Evolutionary conservation across 1,139 yeast species (phyloP).

Genomic region (Magnusiomyces sp.): DNA sequence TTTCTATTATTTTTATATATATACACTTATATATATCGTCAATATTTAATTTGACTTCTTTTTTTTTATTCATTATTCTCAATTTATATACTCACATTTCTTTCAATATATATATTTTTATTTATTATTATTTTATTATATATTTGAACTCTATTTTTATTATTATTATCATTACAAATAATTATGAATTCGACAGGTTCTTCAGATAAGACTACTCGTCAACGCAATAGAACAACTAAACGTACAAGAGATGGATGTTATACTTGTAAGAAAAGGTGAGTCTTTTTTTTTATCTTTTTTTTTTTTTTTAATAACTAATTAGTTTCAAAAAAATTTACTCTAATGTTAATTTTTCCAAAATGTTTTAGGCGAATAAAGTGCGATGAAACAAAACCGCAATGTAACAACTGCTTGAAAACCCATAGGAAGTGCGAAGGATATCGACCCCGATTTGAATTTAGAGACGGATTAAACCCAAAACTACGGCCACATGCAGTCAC

Average conservation of each 20-base stretch:
- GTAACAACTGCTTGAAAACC: conserved; percentile 22
- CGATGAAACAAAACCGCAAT: conserved; percentile 24
- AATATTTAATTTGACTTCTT: too few species aligned
- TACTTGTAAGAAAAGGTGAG: conserved; percentile 23
- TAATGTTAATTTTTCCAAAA: not conserved
- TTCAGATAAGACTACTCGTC: not conserved
- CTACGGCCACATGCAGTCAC: not conserved
- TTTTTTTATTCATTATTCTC: too few species aligned
- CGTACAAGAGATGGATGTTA: conserved; percentile 26
- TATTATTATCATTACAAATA: too few species aligned
- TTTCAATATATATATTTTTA: too few species aligned
- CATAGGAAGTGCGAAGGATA: conserved; percentile 20
- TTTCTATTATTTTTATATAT: too few species aligned
- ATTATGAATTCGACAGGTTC: too few species aligned
- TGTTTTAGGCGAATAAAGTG: conserved; percentile 21
- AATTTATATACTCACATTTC: too few species aligned
- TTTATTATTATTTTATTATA: too few species aligned
- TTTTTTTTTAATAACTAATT: not conserved
- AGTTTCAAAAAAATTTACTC: not conserved
- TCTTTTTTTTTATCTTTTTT: not conserved
- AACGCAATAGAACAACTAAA: conserved; percentile 7
- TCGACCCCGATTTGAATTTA: conserved; percentile 13
- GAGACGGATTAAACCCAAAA: conserved; percentile 12
- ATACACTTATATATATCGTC: too few species aligned
- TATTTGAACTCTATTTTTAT: too few species aligned